These are phyloP conservation scores for Dioscorea zingiberensis DNA, from an alignment of 106 monocot genomes.

Conservation along the genomic window DNA sequence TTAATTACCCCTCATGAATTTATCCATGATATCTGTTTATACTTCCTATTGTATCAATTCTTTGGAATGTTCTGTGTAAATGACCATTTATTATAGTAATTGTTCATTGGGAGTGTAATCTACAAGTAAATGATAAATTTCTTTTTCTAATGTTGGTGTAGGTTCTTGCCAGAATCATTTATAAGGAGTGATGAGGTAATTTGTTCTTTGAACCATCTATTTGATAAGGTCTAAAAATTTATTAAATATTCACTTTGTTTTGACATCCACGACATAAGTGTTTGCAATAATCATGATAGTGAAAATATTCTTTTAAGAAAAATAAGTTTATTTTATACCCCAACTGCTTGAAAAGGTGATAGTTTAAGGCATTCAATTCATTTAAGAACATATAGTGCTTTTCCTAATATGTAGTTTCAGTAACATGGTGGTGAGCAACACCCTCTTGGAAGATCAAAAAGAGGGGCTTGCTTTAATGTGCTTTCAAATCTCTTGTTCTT, in stretches of 20 bases:
- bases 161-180: slow-evolving; percentile 28
- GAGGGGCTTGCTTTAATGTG: background rate
- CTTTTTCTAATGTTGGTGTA: slow-evolving; percentile 17
- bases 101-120: no score
- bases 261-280: background rate
- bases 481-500: background rate
- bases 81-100: background rate
- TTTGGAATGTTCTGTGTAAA: background rate
- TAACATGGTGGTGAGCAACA: no score
- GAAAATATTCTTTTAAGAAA: background rate
- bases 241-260: background rate
- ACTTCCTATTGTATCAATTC: background rate
- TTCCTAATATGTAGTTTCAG: background rate
- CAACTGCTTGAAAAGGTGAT: background rate
- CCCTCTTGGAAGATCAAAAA: background rate
- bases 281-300: no score
- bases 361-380: no score
- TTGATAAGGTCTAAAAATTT: no score
- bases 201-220: background rate
- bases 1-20: no score
- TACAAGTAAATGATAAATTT: background rate
- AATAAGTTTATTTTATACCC: no score
- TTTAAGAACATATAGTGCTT: background rate
- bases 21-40: no score
- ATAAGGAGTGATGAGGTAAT: slow-evolving; percentile 29